Percentiles rank a stretch among this genome's conserved stretches.
These are phyloP conservation scores for Penicillium sp. DNA, from an alignment of 2,329 filamentous ascomycete genomes.

Conservation along the genomic window DNA sequence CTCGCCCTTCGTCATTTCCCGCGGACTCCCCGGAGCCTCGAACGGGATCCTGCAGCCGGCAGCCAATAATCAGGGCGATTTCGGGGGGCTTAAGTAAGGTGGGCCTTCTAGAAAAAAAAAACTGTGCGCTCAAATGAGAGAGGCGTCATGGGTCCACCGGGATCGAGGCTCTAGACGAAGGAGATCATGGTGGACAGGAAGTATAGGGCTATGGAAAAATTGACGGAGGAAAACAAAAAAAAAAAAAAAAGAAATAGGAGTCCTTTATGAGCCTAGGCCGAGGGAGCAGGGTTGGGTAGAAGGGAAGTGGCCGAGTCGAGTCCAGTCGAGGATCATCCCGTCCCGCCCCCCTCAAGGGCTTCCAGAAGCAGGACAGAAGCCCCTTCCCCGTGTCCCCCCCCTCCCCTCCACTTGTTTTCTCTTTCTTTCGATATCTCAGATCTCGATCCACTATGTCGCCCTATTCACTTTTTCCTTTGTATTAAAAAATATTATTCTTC, in stretches of 20 bases:
- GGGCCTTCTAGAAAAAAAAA: conserved; percentile 29
- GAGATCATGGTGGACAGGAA: not conserved
- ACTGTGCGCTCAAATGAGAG: conserved; percentile 9
- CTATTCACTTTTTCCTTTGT: conserved; percentile 1
- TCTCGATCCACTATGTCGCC: conserved; percentile 4
- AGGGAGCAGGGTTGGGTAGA: not conserved
- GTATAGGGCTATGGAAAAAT: not conserved
- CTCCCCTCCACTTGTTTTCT: conserved; percentile 15
- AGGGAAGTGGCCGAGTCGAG: not conserved
- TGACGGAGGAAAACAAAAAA: not conserved
- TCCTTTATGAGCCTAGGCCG: too few relatives aligned
- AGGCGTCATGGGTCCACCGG: conserved; percentile 21
- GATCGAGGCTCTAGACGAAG: conserved; percentile 18
- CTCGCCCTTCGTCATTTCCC: not conserved
- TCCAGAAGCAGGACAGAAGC: conserved; percentile 25
- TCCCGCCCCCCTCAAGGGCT: conserved; percentile 19
- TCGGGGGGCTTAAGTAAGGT: conserved; percentile 15
- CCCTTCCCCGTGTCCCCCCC: conserved; percentile 23
- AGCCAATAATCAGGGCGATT: conserved; percentile 1
- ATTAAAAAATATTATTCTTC: conserved; percentile 1
- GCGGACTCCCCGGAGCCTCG: conserved; percentile 21
- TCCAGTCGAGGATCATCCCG: conserved; percentile 20
- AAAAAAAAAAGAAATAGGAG: too few relatives aligned
- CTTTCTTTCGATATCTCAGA: conserved; percentile 1
- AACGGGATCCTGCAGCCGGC: conserved; percentile 16